Percentiles rank a stretch among this genome's conserved stretches.
Conservation (phyloP, 805 yeast genomes). For the Diddensiella transvaalensis region DNA sequence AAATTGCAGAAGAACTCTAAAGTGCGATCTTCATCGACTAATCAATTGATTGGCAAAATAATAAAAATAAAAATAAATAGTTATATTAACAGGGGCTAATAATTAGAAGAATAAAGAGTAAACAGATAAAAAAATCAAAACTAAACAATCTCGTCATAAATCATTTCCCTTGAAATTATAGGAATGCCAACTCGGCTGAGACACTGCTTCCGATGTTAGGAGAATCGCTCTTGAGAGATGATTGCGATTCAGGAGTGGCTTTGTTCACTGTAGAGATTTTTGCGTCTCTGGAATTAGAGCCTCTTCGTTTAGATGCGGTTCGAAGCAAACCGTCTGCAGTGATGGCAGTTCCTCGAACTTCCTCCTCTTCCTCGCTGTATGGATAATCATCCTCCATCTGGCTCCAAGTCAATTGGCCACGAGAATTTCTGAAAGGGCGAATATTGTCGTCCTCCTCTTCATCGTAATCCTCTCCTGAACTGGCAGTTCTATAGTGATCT, state of each 20-base stretch:
- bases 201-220: slow-evolving; percentile 31
- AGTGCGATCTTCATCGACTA: no score
- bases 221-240: slow-evolving; percentile 21
- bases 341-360: slow-evolving; percentile 2
- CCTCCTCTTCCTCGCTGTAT: slow-evolving; percentile 7
- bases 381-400: slow-evolving; percentile 11
- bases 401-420: slow-evolving; percentile 34
- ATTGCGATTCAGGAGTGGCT: neutral
- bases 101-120: neutral
- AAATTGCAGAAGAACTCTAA: no score
- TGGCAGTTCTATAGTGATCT: slow-evolving; percentile 34
- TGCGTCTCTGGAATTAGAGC: slow-evolving; percentile 35
- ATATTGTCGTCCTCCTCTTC: slow-evolving; percentile 25
- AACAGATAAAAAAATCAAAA: neutral
- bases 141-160: neutral
- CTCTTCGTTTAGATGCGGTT: slow-evolving; percentile 10
- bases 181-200: slow-evolving; percentile 34
- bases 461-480: slow-evolving; percentile 29
- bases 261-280: slow-evolving; percentile 30
- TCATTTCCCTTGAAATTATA: slow-evolving; percentile 19
- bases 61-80: no score
- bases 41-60: no score
- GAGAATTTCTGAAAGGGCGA: slow-evolving; percentile 32
- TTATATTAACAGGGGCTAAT: neutral
- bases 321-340: slow-evolving; percentile 15